phyloP scores from a whole-genome alignment of 1,284 basidiomycete species.

The Serendipita sp. region DNA sequence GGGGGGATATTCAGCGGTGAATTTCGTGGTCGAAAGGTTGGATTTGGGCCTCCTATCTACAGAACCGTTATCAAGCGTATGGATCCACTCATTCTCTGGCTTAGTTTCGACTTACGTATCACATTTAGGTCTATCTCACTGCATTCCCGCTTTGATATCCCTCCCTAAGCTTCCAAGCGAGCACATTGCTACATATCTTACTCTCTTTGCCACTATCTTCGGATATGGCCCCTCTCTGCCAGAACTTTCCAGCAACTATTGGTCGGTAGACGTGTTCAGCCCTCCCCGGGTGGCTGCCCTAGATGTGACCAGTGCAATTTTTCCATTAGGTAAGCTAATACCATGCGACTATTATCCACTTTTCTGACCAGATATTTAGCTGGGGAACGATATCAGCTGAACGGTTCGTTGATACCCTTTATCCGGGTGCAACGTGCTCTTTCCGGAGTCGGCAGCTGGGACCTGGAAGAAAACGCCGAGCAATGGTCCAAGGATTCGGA shows the following conservation, averaged over 20 bases:
- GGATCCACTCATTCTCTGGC: background rate
- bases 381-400: background rate
- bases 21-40: background rate
- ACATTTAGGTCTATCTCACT: background rate
- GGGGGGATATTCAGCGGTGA: background rate
- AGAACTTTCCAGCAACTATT: background rate
- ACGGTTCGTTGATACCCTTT: background rate
- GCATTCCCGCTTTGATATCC: background rate
- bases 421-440: background rate
- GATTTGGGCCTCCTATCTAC: slow-evolving; percentile 1
- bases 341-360: background rate
- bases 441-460: slow-evolving; percentile 37
- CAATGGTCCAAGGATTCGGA: slow-evolving; percentile 63
- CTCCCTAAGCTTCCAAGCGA: background rate
- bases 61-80: background rate
- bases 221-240: background rate
- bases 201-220: background rate
- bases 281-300: background rate
- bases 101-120: background rate
- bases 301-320: background rate
- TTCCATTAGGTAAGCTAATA: background rate
- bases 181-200: background rate
- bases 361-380: background rate
- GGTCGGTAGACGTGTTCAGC: background rate
- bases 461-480: slow-evolving; percentile 42